A percentile compares a stretch with the other conserved stretches of the same genome.
These are phyloP conservation scores for Leccinum fibrillosum DNA, from an alignment of 768 basidiomycete genomes.

Conservation along the genomic window DNA sequence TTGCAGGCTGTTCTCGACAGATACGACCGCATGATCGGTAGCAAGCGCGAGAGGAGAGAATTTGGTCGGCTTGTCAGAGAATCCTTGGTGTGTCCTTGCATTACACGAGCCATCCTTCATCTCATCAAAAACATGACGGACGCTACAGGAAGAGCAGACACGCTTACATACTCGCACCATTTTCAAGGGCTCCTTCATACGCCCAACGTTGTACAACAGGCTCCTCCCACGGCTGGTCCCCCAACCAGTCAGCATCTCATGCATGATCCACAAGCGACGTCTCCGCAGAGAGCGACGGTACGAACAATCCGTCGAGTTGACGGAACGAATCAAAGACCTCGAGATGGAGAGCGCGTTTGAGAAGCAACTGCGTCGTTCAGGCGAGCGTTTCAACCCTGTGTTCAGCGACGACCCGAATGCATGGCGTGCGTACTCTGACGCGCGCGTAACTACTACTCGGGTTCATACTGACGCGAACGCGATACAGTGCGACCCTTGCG, in stretches of 20 bases:
- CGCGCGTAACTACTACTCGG: neutral
- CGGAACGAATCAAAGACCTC: conserved; percentile 34
- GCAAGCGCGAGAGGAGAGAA: conserved; percentile 45
- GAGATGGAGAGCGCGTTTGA: conserved; percentile 40
- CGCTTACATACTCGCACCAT: conserved; percentile 58
- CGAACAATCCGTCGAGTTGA: conserved; percentile 31
- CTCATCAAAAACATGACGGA: neutral
- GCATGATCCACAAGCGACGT: conserved; percentile 60
- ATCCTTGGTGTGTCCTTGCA: conserved; percentile 42
- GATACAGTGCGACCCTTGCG: conserved; percentile 38
- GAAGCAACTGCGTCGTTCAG: conserved; percentile 14
- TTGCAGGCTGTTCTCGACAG: conserved; percentile 46
- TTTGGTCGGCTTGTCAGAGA: conserved; percentile 46
- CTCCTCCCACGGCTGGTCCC: conserved; percentile 80
- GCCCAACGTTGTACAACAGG: conserved; percentile 56
- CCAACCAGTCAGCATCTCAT: conserved; percentile 68
- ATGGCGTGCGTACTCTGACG: conserved; percentile 19
- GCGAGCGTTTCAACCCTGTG: conserved; percentile 26
- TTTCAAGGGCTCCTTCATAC: conserved; percentile 69
- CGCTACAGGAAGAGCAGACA: conserved; percentile 51
- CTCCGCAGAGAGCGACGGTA: conserved; percentile 44
- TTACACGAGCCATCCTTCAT: neutral
- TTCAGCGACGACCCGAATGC: conserved; percentile 16
- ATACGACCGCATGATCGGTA: conserved; percentile 56
- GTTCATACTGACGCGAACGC: conserved; percentile 3